A percentile compares a stretch with the other conserved stretches of the same genome.
Evolutionary conservation across 768 basidiomycete species (phyloP).

Genomic region (Porphyrellus cyaneotinctus): DNA sequence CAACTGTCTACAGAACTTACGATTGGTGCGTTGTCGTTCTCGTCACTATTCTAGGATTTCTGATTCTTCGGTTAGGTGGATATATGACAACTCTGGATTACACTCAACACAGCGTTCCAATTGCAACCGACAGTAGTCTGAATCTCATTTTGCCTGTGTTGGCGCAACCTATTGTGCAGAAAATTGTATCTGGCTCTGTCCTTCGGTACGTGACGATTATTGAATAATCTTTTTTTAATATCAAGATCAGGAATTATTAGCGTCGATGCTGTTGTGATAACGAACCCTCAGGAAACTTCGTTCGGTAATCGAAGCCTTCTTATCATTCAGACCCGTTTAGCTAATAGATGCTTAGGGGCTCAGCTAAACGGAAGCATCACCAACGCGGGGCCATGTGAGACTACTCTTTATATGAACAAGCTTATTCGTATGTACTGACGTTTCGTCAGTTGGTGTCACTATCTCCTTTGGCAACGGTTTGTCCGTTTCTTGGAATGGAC

Average conservation of each 20-base stretch:
- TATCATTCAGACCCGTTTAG: neutral
- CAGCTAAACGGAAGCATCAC: constrained; percentile 58
- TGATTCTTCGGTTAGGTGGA: constrained; percentile 41
- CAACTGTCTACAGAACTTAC: constrained; percentile 48
- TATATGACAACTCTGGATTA: constrained; percentile 63
- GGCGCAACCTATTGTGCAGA: constrained; percentile 72
- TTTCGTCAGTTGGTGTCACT: constrained; percentile 53
- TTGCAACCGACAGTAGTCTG: constrained; percentile 56
- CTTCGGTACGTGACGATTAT: constrained; percentile 40
- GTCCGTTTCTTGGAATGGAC: constrained; percentile 55
- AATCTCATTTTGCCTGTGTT: constrained; percentile 64
- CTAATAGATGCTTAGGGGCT: constrained; percentile 35
- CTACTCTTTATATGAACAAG: neutral
- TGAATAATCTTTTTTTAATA: no score
- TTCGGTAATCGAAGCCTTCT: constrained; percentile 41
- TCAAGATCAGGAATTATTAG: constrained; percentile 29
- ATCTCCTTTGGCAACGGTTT: constrained; percentile 65
- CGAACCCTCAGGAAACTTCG: constrained; percentile 49
- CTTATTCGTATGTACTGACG: constrained; percentile 3
- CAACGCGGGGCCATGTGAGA: constrained; percentile 69
- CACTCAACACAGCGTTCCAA: constrained; percentile 52
- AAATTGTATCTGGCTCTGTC: constrained; percentile 54
- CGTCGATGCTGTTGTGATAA: constrained; percentile 59
- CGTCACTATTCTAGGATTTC: neutral
- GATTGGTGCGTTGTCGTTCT: constrained; percentile 41